Evolutionary conservation across 345 rosid genomes (phyloP).

Genomic region (Conringia planisiliqua): DNA sequence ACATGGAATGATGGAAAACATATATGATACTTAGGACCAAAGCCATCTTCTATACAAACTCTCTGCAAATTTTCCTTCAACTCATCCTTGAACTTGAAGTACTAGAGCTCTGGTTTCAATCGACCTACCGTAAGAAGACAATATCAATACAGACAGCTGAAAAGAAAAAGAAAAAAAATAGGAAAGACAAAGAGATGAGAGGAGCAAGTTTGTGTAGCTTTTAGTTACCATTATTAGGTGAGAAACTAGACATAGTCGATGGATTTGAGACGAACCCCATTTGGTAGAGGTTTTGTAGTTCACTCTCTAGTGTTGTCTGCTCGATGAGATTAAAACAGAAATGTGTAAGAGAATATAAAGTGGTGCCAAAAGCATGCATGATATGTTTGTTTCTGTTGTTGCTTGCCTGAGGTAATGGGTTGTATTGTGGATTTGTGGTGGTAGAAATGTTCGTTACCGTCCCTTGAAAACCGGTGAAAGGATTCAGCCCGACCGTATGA

Average conservation of each 20-base stretch:
- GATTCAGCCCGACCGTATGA: slow-evolving; percentile 46
- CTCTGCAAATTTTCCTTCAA: slow-evolving; percentile 8
- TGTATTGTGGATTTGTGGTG: slow-evolving; percentile 52
- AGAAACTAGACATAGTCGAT: slow-evolving; percentile 53
- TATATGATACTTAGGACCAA: slow-evolving; percentile 24
- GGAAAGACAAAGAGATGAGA: neutral
- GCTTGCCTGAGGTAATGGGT: slow-evolving; percentile 58
- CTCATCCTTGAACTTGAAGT: slow-evolving; percentile 12
- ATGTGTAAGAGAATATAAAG: neutral
- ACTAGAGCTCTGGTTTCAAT: slow-evolving; percentile 68
- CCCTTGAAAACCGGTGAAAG: slow-evolving; percentile 49
- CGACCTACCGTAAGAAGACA: slow-evolving; percentile 33
- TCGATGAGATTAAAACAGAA: neutral
- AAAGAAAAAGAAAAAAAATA: neutral
- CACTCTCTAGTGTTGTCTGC: slow-evolving; percentile 62
- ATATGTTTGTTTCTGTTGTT: neutral
- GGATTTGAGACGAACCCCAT: slow-evolving; percentile 66
- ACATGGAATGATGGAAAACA: slow-evolving; percentile 14
- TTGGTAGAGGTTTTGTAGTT: slow-evolving; percentile 67
- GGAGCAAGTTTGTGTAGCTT: slow-evolving; percentile 2
- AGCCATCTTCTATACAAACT: slow-evolving; percentile 36
- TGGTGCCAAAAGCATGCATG: neutral
- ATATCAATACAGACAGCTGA: neutral
- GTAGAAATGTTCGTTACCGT: slow-evolving; percentile 45
- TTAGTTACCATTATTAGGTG: slow-evolving; percentile 54